Evolutionary conservation across 2,329 filamentous ascomycete species (phyloP).

Genomic region (Aureobasidium subglaciale): DNA sequence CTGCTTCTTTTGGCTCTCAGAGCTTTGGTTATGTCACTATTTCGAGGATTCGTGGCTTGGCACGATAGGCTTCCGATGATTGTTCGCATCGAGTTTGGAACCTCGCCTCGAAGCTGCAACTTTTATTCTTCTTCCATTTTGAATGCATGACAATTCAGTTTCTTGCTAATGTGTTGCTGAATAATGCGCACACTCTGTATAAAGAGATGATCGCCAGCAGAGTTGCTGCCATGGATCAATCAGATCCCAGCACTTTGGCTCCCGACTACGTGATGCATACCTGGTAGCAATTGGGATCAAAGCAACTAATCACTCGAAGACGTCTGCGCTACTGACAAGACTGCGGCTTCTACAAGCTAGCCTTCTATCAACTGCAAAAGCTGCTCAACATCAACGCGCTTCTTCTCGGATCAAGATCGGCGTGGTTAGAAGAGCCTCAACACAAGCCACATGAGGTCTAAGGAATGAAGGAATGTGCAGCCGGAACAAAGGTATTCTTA

Average conservation of each 20-base stretch:
- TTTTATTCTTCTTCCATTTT: neutral
- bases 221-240: too few relatives aligned
- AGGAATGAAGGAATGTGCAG: neutral
- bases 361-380: too few relatives aligned
- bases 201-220: too few relatives aligned
- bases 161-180: too few relatives aligned
- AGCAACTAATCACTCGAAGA: too few relatives aligned
- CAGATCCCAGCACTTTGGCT: too few relatives aligned
- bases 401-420: neutral
- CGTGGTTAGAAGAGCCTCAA: neutral
- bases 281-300: too few relatives aligned
- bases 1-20: conserved; percentile 1
- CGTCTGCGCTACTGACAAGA: too few relatives aligned
- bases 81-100: neutral
- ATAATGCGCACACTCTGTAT: too few relatives aligned
- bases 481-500: conserved; percentile 8
- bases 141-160: neutral
- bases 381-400: too few relatives aligned
- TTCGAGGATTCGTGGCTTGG: neutral
- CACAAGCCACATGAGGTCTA: neutral
- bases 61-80: neutral
- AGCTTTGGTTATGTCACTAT: conserved; percentile 8
- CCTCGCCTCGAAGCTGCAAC: neutral
- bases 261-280: too few relatives aligned
- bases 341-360: too few relatives aligned